Base-by-base conservation (phyloP, 306 rosid species). In the Cercis canadensis region DNA sequence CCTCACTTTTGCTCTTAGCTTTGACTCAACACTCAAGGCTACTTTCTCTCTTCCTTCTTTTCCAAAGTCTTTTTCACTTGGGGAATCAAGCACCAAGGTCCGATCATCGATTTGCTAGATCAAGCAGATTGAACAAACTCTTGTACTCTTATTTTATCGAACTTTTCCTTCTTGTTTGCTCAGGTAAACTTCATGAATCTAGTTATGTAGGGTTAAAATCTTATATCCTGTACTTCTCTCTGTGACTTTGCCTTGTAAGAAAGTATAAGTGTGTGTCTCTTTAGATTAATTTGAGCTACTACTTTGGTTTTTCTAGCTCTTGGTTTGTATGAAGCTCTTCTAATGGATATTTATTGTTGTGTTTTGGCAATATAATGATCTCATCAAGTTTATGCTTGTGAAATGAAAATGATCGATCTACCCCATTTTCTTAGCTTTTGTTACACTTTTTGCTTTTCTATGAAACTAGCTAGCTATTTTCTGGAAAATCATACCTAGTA, bases 11-110 rank as follows among this genome's bases (percentile, higher is more conserved):
- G 36, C 61, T 72, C 56, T 50, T 47, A n/a, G 19, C 49, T 56
- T 61, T 68, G 51, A 65, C 39, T 78, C 69, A 60, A 70, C 29
- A 24, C 1, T 3, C 59, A 65, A 57, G 47, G 43, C 15, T 65
- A 17, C 14, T 31, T 9, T 57, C 24, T 19, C 53, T 36, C 0
- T 41, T 46, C 50, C 41, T 44, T 57, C 41, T 7, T 43, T 52
- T 55, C 47, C 63, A 18, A 43, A 39, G 14, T 55, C 55, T 59
- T 67, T 57, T 33, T 61, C 69, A 57, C 49, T 47, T 34, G 92
- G 97, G 97, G 97, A 92, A 92, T 92, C 93, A 92, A 92, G 97
- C 97, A 43, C 79, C 85, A 3, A 73, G 97, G 97, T 92, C 97
- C 96, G 92, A 89, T 81, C 64, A 70, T 57, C 13, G 34, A 57